These are phyloP conservation scores for Neurospora intermedia DNA, from an alignment of 495 filamentous ascomycete genomes.

Conservation along the genomic window DNA sequence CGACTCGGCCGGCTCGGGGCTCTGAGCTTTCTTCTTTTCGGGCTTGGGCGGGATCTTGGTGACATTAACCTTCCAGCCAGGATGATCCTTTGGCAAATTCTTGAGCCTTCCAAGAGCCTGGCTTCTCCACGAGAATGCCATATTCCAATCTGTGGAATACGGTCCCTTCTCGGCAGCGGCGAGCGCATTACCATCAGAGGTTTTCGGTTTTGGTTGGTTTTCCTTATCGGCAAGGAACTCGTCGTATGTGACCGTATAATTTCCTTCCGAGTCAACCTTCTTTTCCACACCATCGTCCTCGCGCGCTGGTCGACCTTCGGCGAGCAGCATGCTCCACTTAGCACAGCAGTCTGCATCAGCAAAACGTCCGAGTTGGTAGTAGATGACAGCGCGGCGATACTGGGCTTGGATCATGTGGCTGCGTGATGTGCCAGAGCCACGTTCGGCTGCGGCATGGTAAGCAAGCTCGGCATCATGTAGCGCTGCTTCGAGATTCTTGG, in stretches of 20 bases:
- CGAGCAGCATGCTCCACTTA: slow-evolving; percentile 48
- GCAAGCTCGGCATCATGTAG: slow-evolving; percentile 75
- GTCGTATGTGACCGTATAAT: slow-evolving; percentile 23
- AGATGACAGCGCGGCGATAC: slow-evolving; percentile 64
- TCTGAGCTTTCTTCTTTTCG: slow-evolving; percentile 9
- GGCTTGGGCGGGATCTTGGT: slow-evolving; percentile 53
- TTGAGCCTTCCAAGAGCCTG: slow-evolving; percentile 43
- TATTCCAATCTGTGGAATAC: slow-evolving; percentile 20
- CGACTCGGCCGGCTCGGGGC: slow-evolving; percentile 1
- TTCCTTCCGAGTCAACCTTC: slow-evolving; percentile 28
- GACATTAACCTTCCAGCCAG: slow-evolving; percentile 45
- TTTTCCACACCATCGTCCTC: slow-evolving; percentile 32
- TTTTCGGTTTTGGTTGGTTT: slow-evolving; percentile 18
- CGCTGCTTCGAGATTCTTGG: slow-evolving; percentile 41
- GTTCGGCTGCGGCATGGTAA: slow-evolving; percentile 54
- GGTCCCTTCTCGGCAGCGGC: slow-evolving; percentile 12
- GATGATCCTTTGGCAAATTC: slow-evolving; percentile 52
- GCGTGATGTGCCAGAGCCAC: slow-evolving; percentile 50
- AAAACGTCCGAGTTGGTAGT: slow-evolving; percentile 59
- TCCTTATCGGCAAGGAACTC: slow-evolving; percentile 17
- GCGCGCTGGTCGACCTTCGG: slow-evolving; percentile 30
- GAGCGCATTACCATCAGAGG: background rate
- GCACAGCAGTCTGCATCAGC: slow-evolving; percentile 71
- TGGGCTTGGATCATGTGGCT: slow-evolving; percentile 74
- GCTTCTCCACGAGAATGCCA: slow-evolving; percentile 28